Conservation (phyloP, 768 basidiomycete genomes). For the Rhizopogon vinicolor region DNA sequence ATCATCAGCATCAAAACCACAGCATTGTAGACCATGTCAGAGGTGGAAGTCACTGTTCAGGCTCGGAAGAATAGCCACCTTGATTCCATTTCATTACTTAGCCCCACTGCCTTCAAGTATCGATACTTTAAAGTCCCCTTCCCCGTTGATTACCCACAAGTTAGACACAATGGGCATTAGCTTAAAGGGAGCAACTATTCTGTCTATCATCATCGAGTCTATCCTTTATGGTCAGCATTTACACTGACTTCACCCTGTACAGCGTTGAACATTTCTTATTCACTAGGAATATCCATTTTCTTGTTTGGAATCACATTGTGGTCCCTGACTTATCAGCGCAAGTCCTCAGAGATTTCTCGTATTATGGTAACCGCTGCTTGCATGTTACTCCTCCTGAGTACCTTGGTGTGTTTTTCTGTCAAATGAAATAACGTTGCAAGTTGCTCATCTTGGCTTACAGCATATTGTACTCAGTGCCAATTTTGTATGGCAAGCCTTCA, state of each 20-base stretch:
- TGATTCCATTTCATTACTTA: too few species aligned
- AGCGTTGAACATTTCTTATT: not conserved
- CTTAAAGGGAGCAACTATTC: not conserved
- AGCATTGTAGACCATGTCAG: too few species aligned
- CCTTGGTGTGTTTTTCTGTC: not conserved
- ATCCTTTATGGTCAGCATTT: not conserved
- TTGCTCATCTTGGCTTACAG: not conserved
- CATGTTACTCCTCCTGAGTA: conserved; percentile 2
- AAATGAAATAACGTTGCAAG: not conserved
- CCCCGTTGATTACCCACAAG: not conserved
- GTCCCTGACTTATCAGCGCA: not conserved
- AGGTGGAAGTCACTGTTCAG: too few species aligned
- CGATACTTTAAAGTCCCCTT: too few species aligned
- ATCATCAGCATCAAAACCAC: too few species aligned
- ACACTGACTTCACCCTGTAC: not conserved
- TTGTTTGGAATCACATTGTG: conserved; percentile 4
- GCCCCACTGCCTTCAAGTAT: too few species aligned
- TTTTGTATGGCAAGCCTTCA: not conserved
- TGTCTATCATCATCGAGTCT: not conserved
- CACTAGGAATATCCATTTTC: conserved; percentile 1
- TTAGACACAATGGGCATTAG: not conserved
- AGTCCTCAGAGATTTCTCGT: not conserved
- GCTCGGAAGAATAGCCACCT: too few species aligned
- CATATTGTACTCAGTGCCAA: not conserved
- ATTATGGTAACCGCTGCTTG: not conserved